Conservation (phyloP, 2,329 filamentous ascomycete species). For the Boeremia lycopersici region DNA sequence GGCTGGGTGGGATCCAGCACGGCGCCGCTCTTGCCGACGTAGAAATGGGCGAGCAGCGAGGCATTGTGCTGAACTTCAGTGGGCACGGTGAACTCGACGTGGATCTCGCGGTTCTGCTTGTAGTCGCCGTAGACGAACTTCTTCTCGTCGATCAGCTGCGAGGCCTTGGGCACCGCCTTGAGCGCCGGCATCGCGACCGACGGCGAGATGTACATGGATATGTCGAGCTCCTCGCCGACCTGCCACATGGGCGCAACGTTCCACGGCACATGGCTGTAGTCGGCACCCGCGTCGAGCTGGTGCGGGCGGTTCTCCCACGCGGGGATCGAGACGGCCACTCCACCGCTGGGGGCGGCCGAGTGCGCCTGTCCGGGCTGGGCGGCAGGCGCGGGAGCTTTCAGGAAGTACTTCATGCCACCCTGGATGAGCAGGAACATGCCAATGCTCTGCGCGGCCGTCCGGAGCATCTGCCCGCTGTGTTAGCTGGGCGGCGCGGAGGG, state of each 20-base stretch:
- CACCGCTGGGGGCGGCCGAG: conserved; percentile 23
- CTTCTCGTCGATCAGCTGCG: conserved; percentile 79
- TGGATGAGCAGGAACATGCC: conserved; percentile 66
- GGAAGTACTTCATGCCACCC: conserved; percentile 62
- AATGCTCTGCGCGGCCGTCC: conserved; percentile 59
- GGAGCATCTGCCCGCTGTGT: conserved; percentile 36
- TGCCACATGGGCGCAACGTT: conserved; percentile 88
- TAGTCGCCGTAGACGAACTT: conserved; percentile 79
- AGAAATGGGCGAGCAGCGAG: conserved; percentile 94
- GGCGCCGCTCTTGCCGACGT: conserved; percentile 76
- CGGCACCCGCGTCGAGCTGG: conserved; percentile 58
- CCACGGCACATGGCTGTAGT: conserved; percentile 69
- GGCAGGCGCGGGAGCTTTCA: conserved; percentile 33
- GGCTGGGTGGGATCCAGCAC: conserved; percentile 75
- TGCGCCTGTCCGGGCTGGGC: conserved; percentile 6
- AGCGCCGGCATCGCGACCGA: conserved; percentile 73
- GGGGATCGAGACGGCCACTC: conserved; percentile 43
- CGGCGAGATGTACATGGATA: conserved; percentile 82
- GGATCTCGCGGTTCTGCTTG: conserved; percentile 76
- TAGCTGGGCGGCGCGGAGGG: conserved; percentile 16
- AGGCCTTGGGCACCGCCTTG: conserved; percentile 67
- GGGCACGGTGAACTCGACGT: conserved; percentile 79
- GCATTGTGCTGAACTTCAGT: conserved; percentile 85
- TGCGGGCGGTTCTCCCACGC: conserved; percentile 44
- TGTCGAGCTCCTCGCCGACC: conserved; percentile 76